phyloP scores from a whole-genome alignment of 495 filamentous ascomycete genomes.

The Neurospora sp. region DNA sequence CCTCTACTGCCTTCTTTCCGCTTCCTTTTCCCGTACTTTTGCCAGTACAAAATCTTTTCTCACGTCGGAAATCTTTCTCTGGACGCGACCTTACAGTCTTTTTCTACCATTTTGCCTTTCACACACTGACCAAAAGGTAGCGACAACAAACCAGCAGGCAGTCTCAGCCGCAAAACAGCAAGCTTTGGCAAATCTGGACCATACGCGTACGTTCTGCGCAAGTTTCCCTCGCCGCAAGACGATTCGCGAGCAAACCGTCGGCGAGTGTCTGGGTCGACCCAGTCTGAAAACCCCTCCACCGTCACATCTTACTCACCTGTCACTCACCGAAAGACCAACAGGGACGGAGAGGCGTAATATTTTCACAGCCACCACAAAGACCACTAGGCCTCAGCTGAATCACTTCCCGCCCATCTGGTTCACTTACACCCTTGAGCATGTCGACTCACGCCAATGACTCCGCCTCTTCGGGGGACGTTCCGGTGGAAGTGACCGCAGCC shows the following conservation, averaged over 20 bases:
- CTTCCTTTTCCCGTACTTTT: not conserved
- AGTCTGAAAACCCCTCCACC: not conserved
- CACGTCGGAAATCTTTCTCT: not conserved
- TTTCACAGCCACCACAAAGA: conserved; percentile 5
- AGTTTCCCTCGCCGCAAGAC: not conserved
- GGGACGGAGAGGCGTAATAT: not conserved
- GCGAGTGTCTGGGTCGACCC: not conserved
- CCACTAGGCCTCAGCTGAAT: not conserved
- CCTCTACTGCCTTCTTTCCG: not conserved
- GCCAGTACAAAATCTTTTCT: not conserved
- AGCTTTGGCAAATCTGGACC: not conserved
- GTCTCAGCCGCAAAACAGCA: not conserved
- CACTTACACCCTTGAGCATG: conserved; percentile 1
- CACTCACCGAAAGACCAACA: not conserved
- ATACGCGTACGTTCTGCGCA: not conserved
- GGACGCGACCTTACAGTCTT: not conserved
- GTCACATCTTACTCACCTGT: not conserved
- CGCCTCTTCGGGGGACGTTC: not conserved
- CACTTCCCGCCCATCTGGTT: not conserved
- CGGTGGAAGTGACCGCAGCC: not conserved
- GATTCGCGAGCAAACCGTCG: not conserved
- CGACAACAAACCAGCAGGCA: not conserved
- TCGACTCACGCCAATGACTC: not conserved
- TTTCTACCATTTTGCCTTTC: not conserved
- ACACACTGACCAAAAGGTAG: not conserved